Evolutionary conservation across 768 basidiomycete species (phyloP), one percentile per base, ranked within the genome.

Genomic region (Phanerochaete sordida): DNA sequence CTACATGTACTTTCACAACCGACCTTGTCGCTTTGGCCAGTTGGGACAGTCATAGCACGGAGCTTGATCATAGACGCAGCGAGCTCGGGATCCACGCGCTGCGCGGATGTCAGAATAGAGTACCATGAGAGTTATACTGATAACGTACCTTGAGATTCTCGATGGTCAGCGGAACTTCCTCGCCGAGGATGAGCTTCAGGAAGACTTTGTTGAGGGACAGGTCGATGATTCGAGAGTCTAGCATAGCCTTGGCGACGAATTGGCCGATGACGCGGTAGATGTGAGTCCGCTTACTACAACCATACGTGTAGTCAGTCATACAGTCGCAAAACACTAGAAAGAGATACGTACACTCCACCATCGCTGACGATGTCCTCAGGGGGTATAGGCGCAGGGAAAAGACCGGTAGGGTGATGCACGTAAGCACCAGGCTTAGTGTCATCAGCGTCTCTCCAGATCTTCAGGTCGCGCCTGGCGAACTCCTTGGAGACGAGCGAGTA

Each of bases 221-320:
- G 72, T 98, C 97, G 74, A 98, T 96, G 69, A 98, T 98, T 21
- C 97, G 85, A 11, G 95, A 97, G 74, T 99, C 97, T 46, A 98
- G 78, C 82, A 98, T 87, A 3, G 96, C 95, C 75, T 98, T 96
- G 9, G 95, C 97, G 26, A 97, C 87, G 73, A 98, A 98, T 73
- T 96, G 93, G 2, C 97, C 97, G 49, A 98, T 86, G 23, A 95
- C 88, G 44, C 88, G 85, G 72, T 95, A 88, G 55, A 96, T 83
- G 67, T 93, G 90, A 5, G 89, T 88, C 26, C 86, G 83, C 78
- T 94, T 93, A 69, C 91, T 93, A 67, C 16, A 33, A 39, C 6
- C 13, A 35, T 13, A 13, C 33, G 19, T 4, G 19, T 19, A 60
- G 44, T 58, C n/a, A 16, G 16, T 47, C 27, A 37, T 3, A 26